Percentiles rank a stretch among this genome's conserved stretches.
phyloP scores from a whole-genome alignment of 2,329 filamentous ascomycete genomes.

The Beauveria medogensis region DNA sequence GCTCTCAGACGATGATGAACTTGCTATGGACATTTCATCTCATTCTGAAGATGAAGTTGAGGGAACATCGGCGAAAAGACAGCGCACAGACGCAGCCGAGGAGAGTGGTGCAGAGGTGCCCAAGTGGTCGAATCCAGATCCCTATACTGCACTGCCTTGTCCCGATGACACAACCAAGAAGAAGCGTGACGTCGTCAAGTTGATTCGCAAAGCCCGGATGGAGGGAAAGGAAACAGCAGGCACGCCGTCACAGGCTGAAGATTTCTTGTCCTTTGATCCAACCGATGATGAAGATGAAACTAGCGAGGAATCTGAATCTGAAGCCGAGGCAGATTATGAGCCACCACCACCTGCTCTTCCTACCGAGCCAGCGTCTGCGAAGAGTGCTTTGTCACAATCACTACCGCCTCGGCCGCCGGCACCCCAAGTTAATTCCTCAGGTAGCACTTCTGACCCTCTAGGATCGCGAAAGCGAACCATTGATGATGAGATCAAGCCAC shows the following conservation, averaged over 20 bases:
- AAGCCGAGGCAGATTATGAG: constrained; percentile 14
- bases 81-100: constrained; percentile 19
- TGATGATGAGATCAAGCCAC: constrained; percentile 57
- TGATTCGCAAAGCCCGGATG: constrained; percentile 83
- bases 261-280: constrained; percentile 84
- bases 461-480: constrained; percentile 68
- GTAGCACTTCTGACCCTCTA: constrained; percentile 33
- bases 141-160: constrained; percentile 81
- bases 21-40: constrained; percentile 55
- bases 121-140: constrained; percentile 94
- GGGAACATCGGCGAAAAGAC: constrained; percentile 31
- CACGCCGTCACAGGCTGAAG: constrained; percentile 54
- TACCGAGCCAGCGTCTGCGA: not conserved
- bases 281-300: constrained; percentile 44
- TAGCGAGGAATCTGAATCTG: constrained; percentile 11
- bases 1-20: constrained; percentile 55
- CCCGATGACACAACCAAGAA: constrained; percentile 65
- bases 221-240: constrained; percentile 41
- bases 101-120: constrained; percentile 44
- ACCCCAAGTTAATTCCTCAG: constrained; percentile 13
- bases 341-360: constrained; percentile 12
- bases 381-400: constrained; percentile 2
- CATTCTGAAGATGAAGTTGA: constrained; percentile 22
- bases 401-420: constrained; percentile 17
- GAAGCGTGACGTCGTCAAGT: constrained; percentile 77